Conservation (phyloP, 257 asterid species). For the Fraxinus anomala region DNA sequence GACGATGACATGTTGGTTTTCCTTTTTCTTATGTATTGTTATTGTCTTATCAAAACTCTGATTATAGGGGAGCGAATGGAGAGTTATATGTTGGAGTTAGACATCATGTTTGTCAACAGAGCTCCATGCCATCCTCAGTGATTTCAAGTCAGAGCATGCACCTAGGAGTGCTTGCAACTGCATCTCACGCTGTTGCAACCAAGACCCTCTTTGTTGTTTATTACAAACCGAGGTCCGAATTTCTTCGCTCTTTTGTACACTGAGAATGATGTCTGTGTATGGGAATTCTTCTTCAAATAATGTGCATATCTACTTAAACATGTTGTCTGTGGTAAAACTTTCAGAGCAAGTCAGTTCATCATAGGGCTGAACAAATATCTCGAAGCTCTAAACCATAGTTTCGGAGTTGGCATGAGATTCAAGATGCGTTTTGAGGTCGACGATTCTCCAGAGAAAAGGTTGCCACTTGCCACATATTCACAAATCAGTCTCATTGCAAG, state of each 20-base stretch:
- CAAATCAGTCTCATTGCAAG: no score
- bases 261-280: constrained; percentile 5
- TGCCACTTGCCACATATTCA: background rate
- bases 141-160: constrained; percentile 69
- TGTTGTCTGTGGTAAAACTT: constrained; percentile 5
- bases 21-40: background rate
- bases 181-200: constrained; percentile 53
- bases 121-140: constrained; percentile 53
- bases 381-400: constrained; percentile 41
- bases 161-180: constrained; percentile 62
- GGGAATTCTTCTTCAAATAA: background rate
- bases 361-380: constrained; percentile 48
- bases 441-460: constrained; percentile 59
- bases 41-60: background rate
- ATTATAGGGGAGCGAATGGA: constrained; percentile 45
- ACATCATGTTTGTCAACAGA: constrained; percentile 43
- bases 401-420: constrained; percentile 59
- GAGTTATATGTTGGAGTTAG: constrained; percentile 58
- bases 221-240: constrained; percentile 50
- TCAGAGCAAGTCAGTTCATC: constrained; percentile 52
- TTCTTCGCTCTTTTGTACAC: background rate
- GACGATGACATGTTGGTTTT: background rate
- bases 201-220: constrained; percentile 45
- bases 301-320: background rate
- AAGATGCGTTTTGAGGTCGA: constrained; percentile 59